phyloP scores from a whole-genome alignment of 768 basidiomycete species.

The Agaricus sinodeliciosus region DNA sequence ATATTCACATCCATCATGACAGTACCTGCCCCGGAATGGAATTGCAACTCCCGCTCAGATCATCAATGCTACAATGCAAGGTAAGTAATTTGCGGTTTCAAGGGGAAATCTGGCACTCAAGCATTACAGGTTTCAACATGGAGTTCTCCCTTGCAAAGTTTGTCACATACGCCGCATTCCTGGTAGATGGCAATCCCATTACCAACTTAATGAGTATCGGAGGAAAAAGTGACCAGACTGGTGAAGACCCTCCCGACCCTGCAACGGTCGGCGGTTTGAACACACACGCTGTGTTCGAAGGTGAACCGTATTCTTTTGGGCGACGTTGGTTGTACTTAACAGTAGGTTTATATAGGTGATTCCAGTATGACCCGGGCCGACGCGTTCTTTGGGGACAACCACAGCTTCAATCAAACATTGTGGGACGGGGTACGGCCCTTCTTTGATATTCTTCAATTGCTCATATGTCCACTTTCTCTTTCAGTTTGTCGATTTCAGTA shows the following conservation, averaged over 20 bases:
- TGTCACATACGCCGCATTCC: conserved; percentile 14
- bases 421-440: conserved; percentile 12
- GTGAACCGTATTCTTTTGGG: not conserved
- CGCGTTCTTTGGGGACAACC: conserved; percentile 16
- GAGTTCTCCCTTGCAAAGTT: conserved; percentile 11
- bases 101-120: not conserved
- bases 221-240: conserved; percentile 12
- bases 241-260: conserved; percentile 11
- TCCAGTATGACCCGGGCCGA: conserved; percentile 13
- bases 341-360: conserved; percentile 5
- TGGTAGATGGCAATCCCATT: conserved; percentile 13
- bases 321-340: not conserved
- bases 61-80: conserved; percentile 10
- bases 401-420: conserved; percentile 17
- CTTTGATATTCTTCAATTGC: not conserved
- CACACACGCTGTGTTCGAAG: conserved; percentile 15
- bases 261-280: conserved; percentile 14
- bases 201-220: conserved; percentile 15
- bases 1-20: not conserved
- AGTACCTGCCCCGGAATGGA: conserved; percentile 15
- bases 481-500: conserved; percentile 13
- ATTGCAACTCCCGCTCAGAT: conserved; percentile 13
- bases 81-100: not conserved
- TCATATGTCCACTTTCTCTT: not conserved
- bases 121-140: conserved; percentile 14